These are phyloP conservation scores for Mycothermus thermophilus DNA, from an alignment of 495 filamentous ascomycete genomes.

Conservation along the genomic window DNA sequence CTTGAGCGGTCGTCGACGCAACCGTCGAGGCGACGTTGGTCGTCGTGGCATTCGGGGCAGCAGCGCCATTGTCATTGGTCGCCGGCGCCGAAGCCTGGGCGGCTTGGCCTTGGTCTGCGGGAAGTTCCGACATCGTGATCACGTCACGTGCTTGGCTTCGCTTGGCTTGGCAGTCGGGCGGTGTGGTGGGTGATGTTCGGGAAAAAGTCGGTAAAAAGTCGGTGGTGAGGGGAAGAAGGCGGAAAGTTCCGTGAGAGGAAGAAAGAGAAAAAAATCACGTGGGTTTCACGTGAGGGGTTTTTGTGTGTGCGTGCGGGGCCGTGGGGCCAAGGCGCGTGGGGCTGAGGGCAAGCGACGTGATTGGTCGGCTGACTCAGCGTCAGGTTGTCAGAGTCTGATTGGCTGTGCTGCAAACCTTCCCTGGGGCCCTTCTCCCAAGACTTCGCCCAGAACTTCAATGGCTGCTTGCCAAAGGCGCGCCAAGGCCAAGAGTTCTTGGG, in stretches of 20 bases:
- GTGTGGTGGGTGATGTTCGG: background rate
- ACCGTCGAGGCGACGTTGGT: too few species aligned
- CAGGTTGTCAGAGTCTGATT: too few species aligned
- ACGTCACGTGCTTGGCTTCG: background rate
- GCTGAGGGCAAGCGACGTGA: background rate
- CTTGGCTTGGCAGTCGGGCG: background rate
- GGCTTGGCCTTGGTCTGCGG: background rate
- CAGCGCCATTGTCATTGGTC: too few species aligned
- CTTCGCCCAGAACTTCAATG: constrained; percentile 9
- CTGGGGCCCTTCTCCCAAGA: constrained; percentile 12
- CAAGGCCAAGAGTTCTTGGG: constrained; percentile 8
- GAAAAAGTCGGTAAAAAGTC: too few species aligned
- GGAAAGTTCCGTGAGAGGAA: too few species aligned
- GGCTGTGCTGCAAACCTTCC: too few species aligned
- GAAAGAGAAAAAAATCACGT: too few species aligned
- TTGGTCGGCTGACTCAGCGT: too few species aligned
- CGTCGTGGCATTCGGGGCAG: too few species aligned
- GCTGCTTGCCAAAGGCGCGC: constrained; percentile 5
- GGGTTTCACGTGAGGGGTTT: too few species aligned
- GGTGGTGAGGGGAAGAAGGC: too few species aligned
- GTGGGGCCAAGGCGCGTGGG: background rate
- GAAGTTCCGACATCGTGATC: constrained; percentile 1
- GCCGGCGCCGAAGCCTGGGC: constrained; percentile 1
- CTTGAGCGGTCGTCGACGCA: too few species aligned
- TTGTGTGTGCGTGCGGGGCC: background rate